Conservation (phyloP, 305 asterid genomes). For the Coffea humblotiana region DNA sequence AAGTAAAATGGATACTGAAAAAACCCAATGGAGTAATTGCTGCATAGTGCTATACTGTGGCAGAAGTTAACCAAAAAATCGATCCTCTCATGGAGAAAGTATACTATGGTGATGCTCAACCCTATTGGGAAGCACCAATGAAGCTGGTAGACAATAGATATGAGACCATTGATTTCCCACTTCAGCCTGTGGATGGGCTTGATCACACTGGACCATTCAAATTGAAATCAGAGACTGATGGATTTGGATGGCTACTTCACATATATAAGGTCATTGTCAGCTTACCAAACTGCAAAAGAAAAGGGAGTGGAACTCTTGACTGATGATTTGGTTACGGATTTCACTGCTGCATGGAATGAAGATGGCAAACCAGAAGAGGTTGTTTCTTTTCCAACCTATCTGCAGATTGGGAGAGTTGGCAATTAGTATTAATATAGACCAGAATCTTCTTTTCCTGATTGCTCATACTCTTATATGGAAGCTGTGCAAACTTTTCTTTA, state of each 20-base stretch:
- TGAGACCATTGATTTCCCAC: constrained; percentile 31
- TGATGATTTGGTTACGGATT: constrained; percentile 22
- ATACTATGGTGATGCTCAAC: constrained; percentile 23
- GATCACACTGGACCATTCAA: constrained; percentile 33
- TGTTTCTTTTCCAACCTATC: constrained; percentile 25
- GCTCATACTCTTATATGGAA: too few relatives aligned
- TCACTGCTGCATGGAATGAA: constrained; percentile 31
- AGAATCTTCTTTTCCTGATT: too few relatives aligned
- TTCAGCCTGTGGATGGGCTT: constrained; percentile 33
- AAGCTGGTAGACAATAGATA: constrained; percentile 20
- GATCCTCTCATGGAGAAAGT: constrained; percentile 16
- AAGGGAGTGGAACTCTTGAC: constrained; percentile 28
- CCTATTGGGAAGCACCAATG: constrained; percentile 19
- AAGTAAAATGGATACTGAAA: constrained; percentile 23
- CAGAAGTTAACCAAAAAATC: constrained; percentile 11
- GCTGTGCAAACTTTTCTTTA: too few relatives aligned
- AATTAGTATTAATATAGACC: neutral
- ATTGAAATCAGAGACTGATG: constrained; percentile 29
- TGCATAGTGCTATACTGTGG: constrained; percentile 13
- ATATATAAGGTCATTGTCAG: constrained; percentile 27
- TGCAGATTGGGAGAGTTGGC: constrained; percentile 38
- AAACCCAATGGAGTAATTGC: constrained; percentile 25
- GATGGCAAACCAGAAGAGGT: constrained; percentile 29
- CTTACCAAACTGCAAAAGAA: constrained; percentile 34
- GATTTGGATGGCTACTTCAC: constrained; percentile 26